Conservation (phyloP, 2,329 filamentous ascomycete species). For the Fusarium buharicum region DNA sequence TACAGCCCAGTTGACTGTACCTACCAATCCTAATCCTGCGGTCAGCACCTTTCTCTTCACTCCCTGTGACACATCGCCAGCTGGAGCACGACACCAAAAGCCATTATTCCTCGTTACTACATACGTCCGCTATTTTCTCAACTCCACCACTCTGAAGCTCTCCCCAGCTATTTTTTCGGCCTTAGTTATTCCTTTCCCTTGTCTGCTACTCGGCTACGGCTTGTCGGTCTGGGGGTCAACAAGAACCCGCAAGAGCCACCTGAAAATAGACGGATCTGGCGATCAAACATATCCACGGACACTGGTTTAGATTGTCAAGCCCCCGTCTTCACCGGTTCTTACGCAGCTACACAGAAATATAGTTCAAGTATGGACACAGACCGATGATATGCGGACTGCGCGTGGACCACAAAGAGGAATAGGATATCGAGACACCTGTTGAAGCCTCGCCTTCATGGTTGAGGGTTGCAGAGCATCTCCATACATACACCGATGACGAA, state of each 20-base stretch:
- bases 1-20: too few species aligned
- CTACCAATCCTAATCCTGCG: too few species aligned
- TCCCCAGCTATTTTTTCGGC: slow-evolving; percentile 2
- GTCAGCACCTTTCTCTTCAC: neutral
- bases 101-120: neutral
- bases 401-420: neutral
- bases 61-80: neutral
- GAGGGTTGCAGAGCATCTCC: neutral
- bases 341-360: too few species aligned
- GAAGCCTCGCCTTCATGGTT: neutral
- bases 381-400: neutral
- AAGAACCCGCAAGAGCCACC: slow-evolving; percentile 23
- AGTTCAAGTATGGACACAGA: neutral
- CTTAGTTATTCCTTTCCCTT: slow-evolving; percentile 8
- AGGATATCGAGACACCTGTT: neutral
- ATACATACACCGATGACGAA: slow-evolving; percentile 1
- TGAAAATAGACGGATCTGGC: slow-evolving; percentile 29
- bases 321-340: slow-evolving; percentile 36
- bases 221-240: slow-evolving; percentile 11
- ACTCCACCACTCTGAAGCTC: slow-evolving; percentile 16
- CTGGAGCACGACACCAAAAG: neutral
- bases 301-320: slow-evolving; percentile 26
- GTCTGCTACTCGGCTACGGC: slow-evolving; percentile 5
- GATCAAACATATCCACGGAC: slow-evolving; percentile 30
- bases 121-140: neutral